Base-by-base conservation (phyloP, 1,139 yeast species). In the Lodderomyces metapsilosis region DNA sequence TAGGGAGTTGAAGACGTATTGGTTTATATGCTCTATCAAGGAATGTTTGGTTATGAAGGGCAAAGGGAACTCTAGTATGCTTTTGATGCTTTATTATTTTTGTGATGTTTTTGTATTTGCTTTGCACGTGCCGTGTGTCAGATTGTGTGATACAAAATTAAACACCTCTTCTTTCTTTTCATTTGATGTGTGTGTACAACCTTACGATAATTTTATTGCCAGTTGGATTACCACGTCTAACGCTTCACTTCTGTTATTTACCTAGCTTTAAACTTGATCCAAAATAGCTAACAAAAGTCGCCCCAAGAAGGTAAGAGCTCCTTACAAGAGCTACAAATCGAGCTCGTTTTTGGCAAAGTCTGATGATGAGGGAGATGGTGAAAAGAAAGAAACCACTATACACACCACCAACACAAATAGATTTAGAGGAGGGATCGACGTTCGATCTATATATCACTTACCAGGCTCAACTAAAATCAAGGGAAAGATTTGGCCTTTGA, bases 261-360 rank as follows among this genome's bases (percentile, higher is more conserved):
- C n/a, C n/a, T 12, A 13, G n/a, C 13, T 20, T 13, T n/a, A 34
- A 36, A 27, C 10, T 20, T 39, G 38, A 37, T 41, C 42, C 70
- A 69, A 58, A 47, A 88, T 88, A 80, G 95, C 89, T 37, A 88
- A 88, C 62, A 88, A 88, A 64, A 66, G 91, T 57, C 74, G 96
- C 61, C 89, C 96, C 12, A 85, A 85, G 70, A 84, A 88, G 71
- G 70, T 76, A 43, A 81, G 84, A 59, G 81, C 84, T 53, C 86
- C 92, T 34, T 88, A 86, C 63, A 75, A 82, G 65, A 77, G 84
- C 64, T 88, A 87, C 50, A 82, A 84, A 31, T 71, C 76, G 23
- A 73, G 75, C 40, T 71, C 62, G 38, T 60, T 64, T 4, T 52
- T 50, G 16, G 59, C 53, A 20, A 59, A 53, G 18, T 56, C 68